Evolutionary conservation across 257 asterid species (phyloP).

Genomic region (Gentiana dahurica): DNA sequence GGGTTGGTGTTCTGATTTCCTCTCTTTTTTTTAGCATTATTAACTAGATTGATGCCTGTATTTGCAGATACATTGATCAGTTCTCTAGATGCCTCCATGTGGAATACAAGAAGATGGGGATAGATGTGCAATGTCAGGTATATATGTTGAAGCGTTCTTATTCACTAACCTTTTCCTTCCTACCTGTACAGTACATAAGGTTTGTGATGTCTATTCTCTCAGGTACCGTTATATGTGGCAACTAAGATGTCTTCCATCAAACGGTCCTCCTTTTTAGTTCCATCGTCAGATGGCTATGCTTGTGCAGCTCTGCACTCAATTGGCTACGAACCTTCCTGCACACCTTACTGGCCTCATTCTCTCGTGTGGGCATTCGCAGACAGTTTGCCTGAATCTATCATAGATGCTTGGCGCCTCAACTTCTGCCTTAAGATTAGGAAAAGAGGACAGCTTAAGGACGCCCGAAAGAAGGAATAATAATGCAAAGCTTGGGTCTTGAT

Average conservation of each 20-base stretch:
- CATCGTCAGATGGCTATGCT: slow-evolving; percentile 85
- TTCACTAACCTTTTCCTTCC: background rate
- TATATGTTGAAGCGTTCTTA: background rate
- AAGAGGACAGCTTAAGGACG: slow-evolving; percentile 72
- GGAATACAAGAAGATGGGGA: slow-evolving; percentile 91
- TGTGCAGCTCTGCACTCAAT: slow-evolving; percentile 69
- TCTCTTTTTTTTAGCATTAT: background rate
- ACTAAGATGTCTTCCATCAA: slow-evolving; percentile 94
- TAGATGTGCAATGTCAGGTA: slow-evolving; percentile 99
- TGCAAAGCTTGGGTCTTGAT: slow-evolving; percentile 5
- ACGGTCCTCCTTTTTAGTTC: slow-evolving; percentile 83
- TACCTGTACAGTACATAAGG: background rate
- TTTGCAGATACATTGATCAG: slow-evolving; percentile 77
- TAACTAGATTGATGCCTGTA: slow-evolving; percentile 4
- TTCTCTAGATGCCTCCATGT: slow-evolving; percentile 90
- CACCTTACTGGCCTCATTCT: slow-evolving; percentile 97
- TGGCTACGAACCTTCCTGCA: slow-evolving; percentile 91
- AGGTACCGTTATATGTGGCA: slow-evolving; percentile 94
- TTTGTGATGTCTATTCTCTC: slow-evolving; percentile 1
- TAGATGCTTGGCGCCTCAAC: slow-evolving; percentile 78
- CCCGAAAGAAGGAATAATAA: slow-evolving; percentile 56
- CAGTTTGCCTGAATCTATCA: slow-evolving; percentile 46
- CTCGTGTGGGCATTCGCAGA: slow-evolving; percentile 55
- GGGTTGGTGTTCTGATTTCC: too few relatives aligned
- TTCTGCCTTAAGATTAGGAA: slow-evolving; percentile 65